Evolutionary conservation across 148 eudicot genomes (phyloP).

Genomic region (Chenopodium berlandieri): DNA sequence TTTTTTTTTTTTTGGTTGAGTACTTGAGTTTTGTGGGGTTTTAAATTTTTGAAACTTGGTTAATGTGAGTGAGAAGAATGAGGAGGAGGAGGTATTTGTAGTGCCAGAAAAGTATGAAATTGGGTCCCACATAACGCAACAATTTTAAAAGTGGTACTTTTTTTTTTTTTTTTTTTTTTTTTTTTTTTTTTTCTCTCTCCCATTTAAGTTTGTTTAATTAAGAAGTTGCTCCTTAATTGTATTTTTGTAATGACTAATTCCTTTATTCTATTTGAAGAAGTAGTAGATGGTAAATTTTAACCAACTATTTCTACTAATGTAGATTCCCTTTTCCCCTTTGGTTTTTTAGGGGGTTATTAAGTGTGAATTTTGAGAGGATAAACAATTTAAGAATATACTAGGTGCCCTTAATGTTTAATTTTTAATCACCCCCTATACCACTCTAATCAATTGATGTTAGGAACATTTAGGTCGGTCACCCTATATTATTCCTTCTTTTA

Average conservation of each 20-base stretch:
- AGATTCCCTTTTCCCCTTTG: background rate
- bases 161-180: conserved; percentile 13
- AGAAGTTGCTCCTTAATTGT: background rate
- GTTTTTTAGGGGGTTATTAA: background rate
- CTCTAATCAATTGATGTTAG: conserved; percentile 12
- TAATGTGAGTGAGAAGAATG: conserved; percentile 30
- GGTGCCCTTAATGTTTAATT: background rate
- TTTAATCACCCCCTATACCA: background rate
- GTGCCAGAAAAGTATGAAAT: conserved; percentile 35
- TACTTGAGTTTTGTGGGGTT: background rate
- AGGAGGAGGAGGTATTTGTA: conserved; percentile 52
- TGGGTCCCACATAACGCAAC: conserved; percentile 42
- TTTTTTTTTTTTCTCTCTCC: conserved; percentile 2
- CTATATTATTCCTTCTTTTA: conserved; percentile 1
- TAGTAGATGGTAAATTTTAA: background rate
- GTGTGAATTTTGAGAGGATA: background rate
- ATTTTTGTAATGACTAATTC: background rate
- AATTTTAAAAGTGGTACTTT: conserved; percentile 28
- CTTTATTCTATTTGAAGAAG: background rate
- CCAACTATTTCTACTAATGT: background rate
- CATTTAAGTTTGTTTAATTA: background rate
- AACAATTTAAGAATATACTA: conserved; percentile 7
- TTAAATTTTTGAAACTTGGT: background rate
- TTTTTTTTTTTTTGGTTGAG: background rate
- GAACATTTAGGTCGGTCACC: conserved; percentile 15